Evolutionary conservation across 306 rosid species (phyloP).

Genomic region (Quercus rubra): DNA sequence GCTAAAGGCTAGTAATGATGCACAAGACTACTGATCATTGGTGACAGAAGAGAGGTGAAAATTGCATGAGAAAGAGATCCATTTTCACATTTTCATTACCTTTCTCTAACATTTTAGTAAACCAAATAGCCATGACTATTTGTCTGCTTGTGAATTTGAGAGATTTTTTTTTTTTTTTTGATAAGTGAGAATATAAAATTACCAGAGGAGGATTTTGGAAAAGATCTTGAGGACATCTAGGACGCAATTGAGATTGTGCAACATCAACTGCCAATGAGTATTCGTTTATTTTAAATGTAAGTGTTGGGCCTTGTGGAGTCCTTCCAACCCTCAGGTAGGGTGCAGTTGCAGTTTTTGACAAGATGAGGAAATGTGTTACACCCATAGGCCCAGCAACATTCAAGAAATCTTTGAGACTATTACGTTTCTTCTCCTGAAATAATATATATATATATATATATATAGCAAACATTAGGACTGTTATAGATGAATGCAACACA

Average conservation of each 20-base stretch:
- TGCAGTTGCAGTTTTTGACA: conserved; percentile 74
- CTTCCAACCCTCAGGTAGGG: conserved; percentile 87
- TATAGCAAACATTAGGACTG: too few relatives aligned
- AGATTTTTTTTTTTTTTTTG: not conserved
- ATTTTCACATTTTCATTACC: not conserved
- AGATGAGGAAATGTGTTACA: conserved; percentile 87
- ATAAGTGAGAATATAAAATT: conserved; percentile 13
- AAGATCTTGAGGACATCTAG: conserved; percentile 89
- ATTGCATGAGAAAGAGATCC: not conserved
- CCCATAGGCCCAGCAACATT: conserved; percentile 98
- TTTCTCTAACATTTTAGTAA: conserved; percentile 5
- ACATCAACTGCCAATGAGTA: conserved; percentile 83
- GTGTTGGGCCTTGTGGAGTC: conserved; percentile 96
- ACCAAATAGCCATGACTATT: not conserved
- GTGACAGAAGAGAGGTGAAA: not conserved
- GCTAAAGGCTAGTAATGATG: not conserved
- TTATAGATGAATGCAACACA: not conserved
- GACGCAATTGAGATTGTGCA: conserved; percentile 70
- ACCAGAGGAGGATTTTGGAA: conserved; percentile 92
- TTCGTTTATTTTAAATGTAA: conserved; percentile 71
- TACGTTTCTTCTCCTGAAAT: conserved; percentile 87
- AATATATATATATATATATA: too few relatives aligned
- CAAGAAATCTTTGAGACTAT: conserved; percentile 78
- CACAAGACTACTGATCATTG: not conserved
- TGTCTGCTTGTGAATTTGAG: not conserved